Base-by-base conservation (phyloP, 768 basidiomycete species). In the Dacryopinax primogenitus region DNA sequence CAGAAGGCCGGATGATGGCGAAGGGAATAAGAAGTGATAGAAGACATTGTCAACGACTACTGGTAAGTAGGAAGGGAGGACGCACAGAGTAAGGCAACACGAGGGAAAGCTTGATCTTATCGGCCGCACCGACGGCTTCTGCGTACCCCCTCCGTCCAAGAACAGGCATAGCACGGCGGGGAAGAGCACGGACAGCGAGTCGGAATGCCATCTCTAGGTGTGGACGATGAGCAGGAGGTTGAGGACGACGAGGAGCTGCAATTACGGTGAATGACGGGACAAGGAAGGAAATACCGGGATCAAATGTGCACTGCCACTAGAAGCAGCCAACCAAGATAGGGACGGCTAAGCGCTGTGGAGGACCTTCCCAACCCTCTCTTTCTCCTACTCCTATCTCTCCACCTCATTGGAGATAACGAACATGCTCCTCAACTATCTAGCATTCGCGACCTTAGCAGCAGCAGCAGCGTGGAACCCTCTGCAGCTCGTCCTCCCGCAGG, bases 11-110 rank as follows among this genome's bases (percentile, higher is more conserved):
- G 41, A 23, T 18, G 18, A 44, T 18, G 7, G 41, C 41, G 41
- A n/a, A n/a, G n/a, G n/a, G n/a, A n/a, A n/a, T n/a, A n/a, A n/a
- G n/a, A n/a, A n/a, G n/a, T n/a, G n/a, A n/a, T n/a, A n/a, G n/a
- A n/a, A n/a, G n/a, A n/a, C n/a, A n/a, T n/a, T n/a, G n/a, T n/a
- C n/a, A n/a, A n/a, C n/a, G n/a, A n/a, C n/a, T n/a, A n/a, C n/a
- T n/a, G n/a, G n/a, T n/a, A n/a, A n/a, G 12, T 11, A n/a, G 37
- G 45, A 30, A 58, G 3, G 33, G 37, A 36, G 35, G 68, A 80
- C 83, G 65, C 66, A 95, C 96, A 82, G 96, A 86, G 78, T 98
- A 94, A 63, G 96, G 96, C 66, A 99, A 85, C 63, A 89, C 90
- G 71, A 99, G 81, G 21, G 92, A 92, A 66, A 99, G 86, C 71